Conservation (phyloP, 1,139 yeast genomes). For the Nakaseomyces nivariensis region DNA sequence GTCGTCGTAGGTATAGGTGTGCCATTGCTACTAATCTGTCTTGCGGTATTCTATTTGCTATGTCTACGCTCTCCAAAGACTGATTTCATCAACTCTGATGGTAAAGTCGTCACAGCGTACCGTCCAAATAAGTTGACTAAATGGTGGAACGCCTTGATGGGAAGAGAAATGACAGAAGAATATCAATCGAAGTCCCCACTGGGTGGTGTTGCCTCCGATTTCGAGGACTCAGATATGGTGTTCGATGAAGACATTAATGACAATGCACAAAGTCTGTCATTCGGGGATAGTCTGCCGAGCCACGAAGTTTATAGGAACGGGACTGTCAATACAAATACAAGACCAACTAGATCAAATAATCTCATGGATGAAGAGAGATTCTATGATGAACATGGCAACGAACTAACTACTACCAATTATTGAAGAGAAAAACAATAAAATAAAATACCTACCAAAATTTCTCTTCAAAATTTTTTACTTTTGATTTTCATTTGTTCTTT, state of each 20-base stretch:
- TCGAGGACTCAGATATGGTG: conserved; percentile 5
- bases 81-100: conserved; percentile 33
- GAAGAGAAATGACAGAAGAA: conserved; percentile 21
- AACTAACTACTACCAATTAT: conserved; percentile 21
- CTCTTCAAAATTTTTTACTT: background rate
- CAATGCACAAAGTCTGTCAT: conserved; percentile 1
- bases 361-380: conserved; percentile 20
- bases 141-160: conserved; percentile 24
- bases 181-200: conserved; percentile 25
- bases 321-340: background rate
- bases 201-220: conserved; percentile 18
- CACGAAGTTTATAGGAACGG: background rate
- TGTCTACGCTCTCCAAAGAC: conserved; percentile 28
- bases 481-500: background rate
- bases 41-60: conserved; percentile 20
- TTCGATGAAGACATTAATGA: conserved; percentile 5
- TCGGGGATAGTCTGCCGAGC: conserved; percentile 1
- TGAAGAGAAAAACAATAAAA: conserved; percentile 3
- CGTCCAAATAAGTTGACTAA: conserved; percentile 23
- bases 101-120: conserved; percentile 32
- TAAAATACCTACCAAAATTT: background rate
- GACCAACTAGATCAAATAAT: conserved; percentile 11
- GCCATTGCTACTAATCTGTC: conserved; percentile 24
- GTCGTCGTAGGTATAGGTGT: conserved; percentile 37
- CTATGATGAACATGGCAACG: conserved; percentile 21